These are phyloP conservation scores for Saussurea involucrata DNA, from an alignment of 129 eudicot species.

Conservation along the genomic window DNA sequence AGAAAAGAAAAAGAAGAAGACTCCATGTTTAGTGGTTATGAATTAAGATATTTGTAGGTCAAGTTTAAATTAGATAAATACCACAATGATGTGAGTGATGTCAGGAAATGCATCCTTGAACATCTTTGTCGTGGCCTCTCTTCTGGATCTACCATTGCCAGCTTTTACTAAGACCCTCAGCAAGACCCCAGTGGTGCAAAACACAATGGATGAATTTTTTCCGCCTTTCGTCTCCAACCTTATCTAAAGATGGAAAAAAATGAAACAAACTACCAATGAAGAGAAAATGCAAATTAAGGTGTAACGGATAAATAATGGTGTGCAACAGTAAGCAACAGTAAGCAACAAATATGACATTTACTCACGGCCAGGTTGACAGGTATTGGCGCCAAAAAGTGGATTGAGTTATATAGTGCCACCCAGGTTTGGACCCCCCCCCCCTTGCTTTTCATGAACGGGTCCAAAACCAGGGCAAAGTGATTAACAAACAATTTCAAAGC, in stretches of 20 bases:
- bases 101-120: constrained; percentile 42
- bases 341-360: background rate
- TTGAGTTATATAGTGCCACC: too few relatives aligned
- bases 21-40: background rate
- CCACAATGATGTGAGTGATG: constrained; percentile 96
- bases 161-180: constrained; percentile 70
- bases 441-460: too few relatives aligned
- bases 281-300: background rate
- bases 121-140: constrained; percentile 30
- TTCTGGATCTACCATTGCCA: constrained; percentile 39
- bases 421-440: too few relatives aligned
- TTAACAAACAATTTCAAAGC: background rate
- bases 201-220: constrained; percentile 74
- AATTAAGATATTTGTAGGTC: background rate
- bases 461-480: too few relatives aligned
- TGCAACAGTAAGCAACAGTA: background rate
- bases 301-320: background rate
- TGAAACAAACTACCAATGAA: background rate
- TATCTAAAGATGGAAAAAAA: constrained; percentile 42
- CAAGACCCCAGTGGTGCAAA: constrained; percentile 94
- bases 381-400: too few relatives aligned
- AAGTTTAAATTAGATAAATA: constrained; percentile 25
- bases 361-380: too few relatives aligned
- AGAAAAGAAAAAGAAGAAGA: background rate
- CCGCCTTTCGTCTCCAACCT: constrained; percentile 95